A percentile compares a stretch with the other conserved stretches of the same genome.
Conservation (phyloP, 2,329 filamentous ascomycete species). For the Tetracladium maxilliforme region DNA sequence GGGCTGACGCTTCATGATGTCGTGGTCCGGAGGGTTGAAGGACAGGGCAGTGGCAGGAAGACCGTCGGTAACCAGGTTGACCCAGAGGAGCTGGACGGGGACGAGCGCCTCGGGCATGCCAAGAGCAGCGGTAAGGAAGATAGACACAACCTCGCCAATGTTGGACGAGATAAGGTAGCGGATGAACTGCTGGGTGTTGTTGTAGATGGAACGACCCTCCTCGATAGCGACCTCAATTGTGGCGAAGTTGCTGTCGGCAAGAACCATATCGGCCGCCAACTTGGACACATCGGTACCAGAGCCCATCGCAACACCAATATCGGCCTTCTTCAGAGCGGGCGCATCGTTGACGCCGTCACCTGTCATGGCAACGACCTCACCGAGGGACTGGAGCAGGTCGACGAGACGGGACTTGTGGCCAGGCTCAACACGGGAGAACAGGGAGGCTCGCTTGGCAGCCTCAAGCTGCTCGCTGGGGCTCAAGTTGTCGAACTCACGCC, state of each 20-base stretch:
- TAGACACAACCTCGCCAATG: conserved; percentile 97
- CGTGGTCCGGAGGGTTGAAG: conserved; percentile 97
- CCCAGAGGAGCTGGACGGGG: conserved; percentile 94
- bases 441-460: conserved; percentile 70
- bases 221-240: conserved; percentile 94
- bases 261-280: conserved; percentile 94
- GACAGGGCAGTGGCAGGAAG: conserved; percentile 90
- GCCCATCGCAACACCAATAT: conserved; percentile 98
- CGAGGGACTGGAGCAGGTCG: conserved; percentile 81
- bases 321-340: conserved; percentile 92
- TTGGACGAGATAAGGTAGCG: conserved; percentile 98
- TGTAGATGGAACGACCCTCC: conserved; percentile 96
- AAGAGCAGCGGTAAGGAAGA: conserved; percentile 89
- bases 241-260: conserved; percentile 97
- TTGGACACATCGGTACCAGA: conserved; percentile 95
- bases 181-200: conserved; percentile 99
- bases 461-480: conserved; percentile 65
- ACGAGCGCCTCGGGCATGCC: conserved; percentile 97
- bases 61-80: conserved; percentile 95
- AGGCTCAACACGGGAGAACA: conserved; percentile 94
- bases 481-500: conserved; percentile 83
- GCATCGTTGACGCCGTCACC: conserved; percentile 98
- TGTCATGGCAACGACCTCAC: conserved; percentile 97
- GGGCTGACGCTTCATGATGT: conserved; percentile 89
- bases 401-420: conserved; percentile 96